phyloP scores from a whole-genome alignment of 495 filamentous ascomycete species.

The Melanomma pulvis-pyrius region DNA sequence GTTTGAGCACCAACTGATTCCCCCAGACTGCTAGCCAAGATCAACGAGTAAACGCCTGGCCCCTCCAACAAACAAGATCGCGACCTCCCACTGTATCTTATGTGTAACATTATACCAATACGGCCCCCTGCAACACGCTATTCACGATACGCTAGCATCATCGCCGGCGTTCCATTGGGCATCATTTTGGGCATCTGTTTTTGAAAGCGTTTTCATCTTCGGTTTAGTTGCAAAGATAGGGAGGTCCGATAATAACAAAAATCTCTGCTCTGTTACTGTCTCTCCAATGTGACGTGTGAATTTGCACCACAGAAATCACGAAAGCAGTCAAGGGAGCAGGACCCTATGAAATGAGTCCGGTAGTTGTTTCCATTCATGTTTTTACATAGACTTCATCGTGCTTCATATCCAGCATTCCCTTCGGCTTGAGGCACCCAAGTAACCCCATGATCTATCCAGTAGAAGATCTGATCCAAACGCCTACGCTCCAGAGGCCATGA shows the following conservation, averaged over 20 bases:
- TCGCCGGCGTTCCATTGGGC: slow-evolving; percentile 23
- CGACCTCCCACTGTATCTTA: slow-evolving; percentile 26
- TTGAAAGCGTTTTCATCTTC: not conserved
- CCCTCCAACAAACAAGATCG: not conserved
- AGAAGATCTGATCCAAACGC: slow-evolving; percentile 5
- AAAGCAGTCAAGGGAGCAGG: too few species aligned
- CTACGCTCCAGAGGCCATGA: slow-evolving; percentile 4
- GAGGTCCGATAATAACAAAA: slow-evolving; percentile 4
- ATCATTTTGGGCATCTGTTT: slow-evolving; percentile 22
- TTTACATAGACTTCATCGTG: not conserved
- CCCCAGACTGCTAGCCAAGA: slow-evolving; percentile 51
- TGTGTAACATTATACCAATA: slow-evolving; percentile 15
- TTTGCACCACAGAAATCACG: too few species aligned
- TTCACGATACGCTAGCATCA: slow-evolving; percentile 22
- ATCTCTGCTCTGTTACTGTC: not conserved
- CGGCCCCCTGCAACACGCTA: not conserved
- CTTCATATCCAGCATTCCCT: slow-evolving; percentile 1
- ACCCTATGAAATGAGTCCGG: too few species aligned
- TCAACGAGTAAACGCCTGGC: slow-evolving; percentile 51
- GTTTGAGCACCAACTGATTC: not conserved
- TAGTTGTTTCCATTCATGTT: not conserved
- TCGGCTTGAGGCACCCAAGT: not conserved
- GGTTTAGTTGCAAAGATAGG: slow-evolving; percentile 1
- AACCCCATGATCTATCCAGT: not conserved
- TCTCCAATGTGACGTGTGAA: not conserved